These are phyloP conservation scores for Amaranthus tricolor DNA, from an alignment of 179 eudicot genomes.

Conservation along the genomic window DNA sequence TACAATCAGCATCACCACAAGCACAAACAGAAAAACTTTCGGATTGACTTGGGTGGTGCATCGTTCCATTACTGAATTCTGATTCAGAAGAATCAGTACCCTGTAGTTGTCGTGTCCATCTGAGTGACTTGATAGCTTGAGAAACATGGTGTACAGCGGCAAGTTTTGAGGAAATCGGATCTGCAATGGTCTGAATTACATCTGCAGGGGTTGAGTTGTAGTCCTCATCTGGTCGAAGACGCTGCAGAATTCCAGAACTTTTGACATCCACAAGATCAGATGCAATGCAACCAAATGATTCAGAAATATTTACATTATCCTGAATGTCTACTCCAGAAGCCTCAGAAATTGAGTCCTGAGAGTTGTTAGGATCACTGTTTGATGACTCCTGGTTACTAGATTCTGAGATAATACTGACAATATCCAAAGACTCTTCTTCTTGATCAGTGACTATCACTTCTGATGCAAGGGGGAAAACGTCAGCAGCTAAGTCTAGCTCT, in stretches of 20 bases:
- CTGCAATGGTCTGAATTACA: conserved; percentile 45
- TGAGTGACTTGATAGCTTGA: conserved; percentile 89
- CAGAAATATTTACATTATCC: conserved; percentile 26
- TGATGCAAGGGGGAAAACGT: conserved; percentile 53
- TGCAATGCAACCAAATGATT: conserved; percentile 29
- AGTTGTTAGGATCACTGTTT: conserved; percentile 25
- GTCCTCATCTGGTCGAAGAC: conserved; percentile 28
- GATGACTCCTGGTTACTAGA: conserved; percentile 46
- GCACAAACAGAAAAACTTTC: conserved; percentile 70
- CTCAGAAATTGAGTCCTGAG: conserved; percentile 33
- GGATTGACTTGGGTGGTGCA: conserved; percentile 23
- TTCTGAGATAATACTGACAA: conserved; percentile 50
- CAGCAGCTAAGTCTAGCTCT: conserved; percentile 57
- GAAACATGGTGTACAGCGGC: conserved; percentile 95
- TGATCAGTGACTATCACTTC: conserved; percentile 55
- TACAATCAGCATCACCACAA: conserved; percentile 90
- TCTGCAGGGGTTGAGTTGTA: conserved; percentile 36
- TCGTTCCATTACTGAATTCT: conserved; percentile 32
- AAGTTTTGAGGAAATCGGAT: conserved; percentile 74
- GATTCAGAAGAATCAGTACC: conserved; percentile 34
- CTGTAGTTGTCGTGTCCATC: conserved; percentile 81
- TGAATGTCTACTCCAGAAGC: conserved; percentile 30
- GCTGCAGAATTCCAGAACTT: conserved; percentile 20
- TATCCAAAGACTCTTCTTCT: conserved; percentile 76
- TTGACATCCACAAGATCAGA: conserved; percentile 31